These are phyloP conservation scores for Zymoseptoria passerinii DNA, from an alignment of 2,329 filamentous ascomycete genomes.

Conservation along the genomic window DNA sequence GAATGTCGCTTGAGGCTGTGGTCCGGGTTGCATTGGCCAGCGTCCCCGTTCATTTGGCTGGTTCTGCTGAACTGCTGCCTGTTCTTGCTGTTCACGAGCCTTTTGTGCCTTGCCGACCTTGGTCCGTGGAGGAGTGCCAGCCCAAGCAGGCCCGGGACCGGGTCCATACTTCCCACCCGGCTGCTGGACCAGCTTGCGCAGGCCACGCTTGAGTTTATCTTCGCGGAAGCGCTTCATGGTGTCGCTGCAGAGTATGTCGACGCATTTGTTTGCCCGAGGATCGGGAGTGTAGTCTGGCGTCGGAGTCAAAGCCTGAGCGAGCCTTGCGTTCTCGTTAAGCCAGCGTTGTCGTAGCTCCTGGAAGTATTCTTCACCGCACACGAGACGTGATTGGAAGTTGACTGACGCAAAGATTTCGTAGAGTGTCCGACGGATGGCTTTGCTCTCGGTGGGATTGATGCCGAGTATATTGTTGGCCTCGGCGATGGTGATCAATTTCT, in stretches of 20 bases:
- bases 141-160: constrained; percentile 34
- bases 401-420: constrained; percentile 57
- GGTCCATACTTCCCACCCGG: constrained; percentile 28
- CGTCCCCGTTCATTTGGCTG: constrained; percentile 1
- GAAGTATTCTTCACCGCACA: constrained; percentile 65
- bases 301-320: constrained; percentile 12
- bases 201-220: constrained; percentile 46
- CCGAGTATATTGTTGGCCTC: constrained; percentile 66
- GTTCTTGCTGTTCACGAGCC: background rate
- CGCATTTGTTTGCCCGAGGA: constrained; percentile 48
- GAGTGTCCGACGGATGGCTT: constrained; percentile 58
- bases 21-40: constrained; percentile 9
- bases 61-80: constrained; percentile 1
- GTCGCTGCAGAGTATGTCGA: constrained; percentile 65
- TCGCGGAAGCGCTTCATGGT: constrained; percentile 70
- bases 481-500: constrained; percentile 60
- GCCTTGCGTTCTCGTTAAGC: constrained; percentile 36
- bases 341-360: constrained; percentile 59
- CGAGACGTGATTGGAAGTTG: constrained; percentile 64
- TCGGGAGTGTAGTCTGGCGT: constrained; percentile 23
- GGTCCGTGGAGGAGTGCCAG: constrained; percentile 11
- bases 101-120: constrained; percentile 6
- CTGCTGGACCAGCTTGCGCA: constrained; percentile 8
- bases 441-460: constrained; percentile 59
- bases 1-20: background rate